Base-by-base conservation (phyloP, 345 rosid species). In the Excoecaria cochinchinensis region DNA sequence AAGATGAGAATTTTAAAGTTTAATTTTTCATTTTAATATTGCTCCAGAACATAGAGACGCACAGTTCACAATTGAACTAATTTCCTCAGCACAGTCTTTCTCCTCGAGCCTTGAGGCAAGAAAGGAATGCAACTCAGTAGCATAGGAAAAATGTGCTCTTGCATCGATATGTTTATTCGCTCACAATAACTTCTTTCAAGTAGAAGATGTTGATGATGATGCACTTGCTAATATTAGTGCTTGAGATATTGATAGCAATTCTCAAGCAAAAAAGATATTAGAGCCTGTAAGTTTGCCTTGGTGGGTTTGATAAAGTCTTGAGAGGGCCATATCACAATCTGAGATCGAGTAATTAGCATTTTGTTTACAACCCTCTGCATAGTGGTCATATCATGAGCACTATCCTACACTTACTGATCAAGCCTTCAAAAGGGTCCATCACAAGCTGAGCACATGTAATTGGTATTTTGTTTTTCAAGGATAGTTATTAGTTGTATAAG, bases 361-460 rank as follows among this genome's bases (percentile, higher is more conserved):
- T 21, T 40, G 36, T 53, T 19, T n/a, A 15, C 24, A 65, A 22
- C 48, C 48, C n/a, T 22, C 0, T 38, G 14, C 39, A 39, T 52
- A 25, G 59, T 36, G 60, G 61, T 69, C 11, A 15, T 19, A 59
- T 22, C 38, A 22, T 22, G 25, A 59, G 63, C 38, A 59, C 14
- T 56, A 19, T 1, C 25, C 24, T 56, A 22, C 9, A n/a, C 60
- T 6, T 56, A 6, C n/a, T 1, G 36, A 67, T 67, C 13, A 13
- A 0, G 42, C 55, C 36, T 12, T 48, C 10, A 22, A 36, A 47
- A 7, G 38, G 53, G 21, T 21, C 42, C n/a, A 36, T 69, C 38
- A n/a, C 72, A 69, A 69, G 60, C 17, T 52, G 61, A 15, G 62
- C 73, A 48, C 50, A 70, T 31, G 24, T 12, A 53, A 57, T 5